A percentile compares a stretch with the other conserved stretches of the same genome.
These are phyloP conservation scores for Dactylonectria macrodidyma DNA, from an alignment of 2,329 filamentous ascomycete genomes.

Conservation along the genomic window DNA sequence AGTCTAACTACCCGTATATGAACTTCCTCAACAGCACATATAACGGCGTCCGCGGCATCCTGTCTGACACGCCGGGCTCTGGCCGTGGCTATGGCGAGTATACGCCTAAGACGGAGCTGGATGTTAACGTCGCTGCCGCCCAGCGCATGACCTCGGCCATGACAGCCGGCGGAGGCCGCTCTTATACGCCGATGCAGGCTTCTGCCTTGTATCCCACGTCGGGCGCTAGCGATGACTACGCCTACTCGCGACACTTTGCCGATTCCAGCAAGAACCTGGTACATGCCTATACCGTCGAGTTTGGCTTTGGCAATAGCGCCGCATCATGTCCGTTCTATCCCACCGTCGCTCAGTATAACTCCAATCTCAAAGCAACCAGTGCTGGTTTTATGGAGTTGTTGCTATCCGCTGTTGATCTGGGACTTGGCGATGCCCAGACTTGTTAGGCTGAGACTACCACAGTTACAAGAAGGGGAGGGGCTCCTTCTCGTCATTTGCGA, in stretches of 20 bases:
- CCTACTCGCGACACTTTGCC: slow-evolving; percentile 40
- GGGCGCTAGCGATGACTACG: slow-evolving; percentile 61
- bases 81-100: slow-evolving; percentile 58
- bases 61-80: slow-evolving; percentile 53
- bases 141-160: slow-evolving; percentile 51
- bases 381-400: slow-evolving; percentile 62
- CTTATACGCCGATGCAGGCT: slow-evolving; percentile 56
- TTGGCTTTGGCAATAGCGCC: slow-evolving; percentile 49
- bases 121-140: slow-evolving; percentile 50
- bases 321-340: slow-evolving; percentile 59
- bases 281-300: slow-evolving; percentile 58
- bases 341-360: slow-evolving; percentile 55
- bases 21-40: slow-evolving; percentile 66
- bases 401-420: slow-evolving; percentile 40
- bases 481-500: no score
- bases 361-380: slow-evolving; percentile 54
- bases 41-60: slow-evolving; percentile 62
- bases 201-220: slow-evolving; percentile 60
- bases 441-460: no score
- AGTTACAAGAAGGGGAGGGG: no score
- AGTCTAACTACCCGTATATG: slow-evolving; percentile 58
- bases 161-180: slow-evolving; percentile 43
- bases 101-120: slow-evolving; percentile 51
- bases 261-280: slow-evolving; percentile 27
- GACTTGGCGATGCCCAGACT: slow-evolving; percentile 8